Percentiles rank a stretch among this genome's conserved stretches.
phyloP scores from a whole-genome alignment of 192 early-diverging fungal genomes.

The Coemansia erecta region DNA sequence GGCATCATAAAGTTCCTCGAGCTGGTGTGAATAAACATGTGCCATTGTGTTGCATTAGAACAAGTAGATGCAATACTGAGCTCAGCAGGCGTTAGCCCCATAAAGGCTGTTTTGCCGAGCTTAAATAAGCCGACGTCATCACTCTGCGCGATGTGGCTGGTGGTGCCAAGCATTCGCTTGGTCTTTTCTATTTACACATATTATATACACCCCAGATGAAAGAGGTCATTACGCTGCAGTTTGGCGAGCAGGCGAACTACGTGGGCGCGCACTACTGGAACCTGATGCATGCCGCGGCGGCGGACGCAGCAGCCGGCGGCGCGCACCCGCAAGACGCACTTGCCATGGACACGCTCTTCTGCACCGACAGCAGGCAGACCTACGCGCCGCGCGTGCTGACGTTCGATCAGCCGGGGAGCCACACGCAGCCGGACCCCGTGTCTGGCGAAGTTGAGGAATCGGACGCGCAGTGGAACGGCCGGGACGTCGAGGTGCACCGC shows the following conservation, averaged over 20 bases:
- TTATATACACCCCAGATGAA: slow-evolving; percentile 54
- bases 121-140: background rate
- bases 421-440: slow-evolving; percentile 18
- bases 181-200: background rate
- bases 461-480: slow-evolving; percentile 16
- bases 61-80: too few relatives aligned
- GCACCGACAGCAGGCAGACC: slow-evolving; percentile 46
- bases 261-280: slow-evolving; percentile 95
- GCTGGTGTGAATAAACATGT: slow-evolving; percentile 57
- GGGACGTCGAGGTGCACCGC: slow-evolving; percentile 25
- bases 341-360: slow-evolving; percentile 61
- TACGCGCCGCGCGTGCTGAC: slow-evolving; percentile 77
- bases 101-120: too few relatives aligned
- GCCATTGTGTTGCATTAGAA: too few relatives aligned
- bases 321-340: slow-evolving; percentile 42
- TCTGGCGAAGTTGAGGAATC: too few relatives aligned
- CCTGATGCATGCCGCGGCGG: slow-evolving; percentile 46
- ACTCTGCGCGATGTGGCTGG: too few relatives aligned
- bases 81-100: too few relatives aligned
- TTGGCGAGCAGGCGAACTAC: slow-evolving; percentile 84
- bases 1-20: slow-evolving; percentile 84
- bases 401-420: slow-evolving; percentile 74
- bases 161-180: too few relatives aligned
- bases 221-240: slow-evolving; percentile 90
- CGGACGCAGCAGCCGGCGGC: slow-evolving; percentile 52